Percentiles rank a stretch among this genome's conserved stretches.
phyloP scores from a whole-genome alignment of 805 yeast species.

The Lipomyces anomalus region DNA sequence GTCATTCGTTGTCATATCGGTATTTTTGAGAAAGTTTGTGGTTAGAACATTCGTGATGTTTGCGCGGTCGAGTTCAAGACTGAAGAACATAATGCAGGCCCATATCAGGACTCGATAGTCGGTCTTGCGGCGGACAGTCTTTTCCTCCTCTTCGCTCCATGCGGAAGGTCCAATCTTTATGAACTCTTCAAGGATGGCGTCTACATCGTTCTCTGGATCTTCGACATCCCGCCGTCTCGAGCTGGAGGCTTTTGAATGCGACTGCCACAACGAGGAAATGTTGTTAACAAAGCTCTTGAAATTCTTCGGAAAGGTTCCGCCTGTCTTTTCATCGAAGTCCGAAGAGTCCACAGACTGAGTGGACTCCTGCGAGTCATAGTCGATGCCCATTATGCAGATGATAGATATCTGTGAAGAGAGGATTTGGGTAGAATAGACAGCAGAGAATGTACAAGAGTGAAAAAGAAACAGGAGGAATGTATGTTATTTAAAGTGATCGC shows the following conservation, averaged over 20 bases:
- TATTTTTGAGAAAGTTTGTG: slow-evolving; percentile 47
- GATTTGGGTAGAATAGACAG: too few species aligned
- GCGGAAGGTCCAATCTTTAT: slow-evolving; percentile 2
- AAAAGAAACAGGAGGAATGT: too few species aligned
- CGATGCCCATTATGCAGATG: not conserved
- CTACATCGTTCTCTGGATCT: not conserved
- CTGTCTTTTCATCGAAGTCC: too few species aligned
- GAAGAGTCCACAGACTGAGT: too few species aligned
- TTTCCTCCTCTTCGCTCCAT: slow-evolving; percentile 52
- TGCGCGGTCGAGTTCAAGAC: slow-evolving; percentile 51
- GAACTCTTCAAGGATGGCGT: not conserved
- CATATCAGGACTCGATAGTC: slow-evolving; percentile 50
- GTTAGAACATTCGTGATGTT: slow-evolving; percentile 51
- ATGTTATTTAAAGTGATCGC: too few species aligned
- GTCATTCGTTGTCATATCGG: slow-evolving; percentile 48
- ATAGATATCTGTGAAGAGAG: too few species aligned
- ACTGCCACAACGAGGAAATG: not conserved
- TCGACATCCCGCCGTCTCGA: not conserved
- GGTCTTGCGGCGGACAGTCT: slow-evolving; percentile 42
- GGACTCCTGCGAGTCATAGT: too few species aligned
- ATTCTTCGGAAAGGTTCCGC: not conserved
- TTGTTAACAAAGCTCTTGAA: not conserved
- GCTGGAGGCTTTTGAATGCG: not conserved
- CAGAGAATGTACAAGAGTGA: too few species aligned
- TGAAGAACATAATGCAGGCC: slow-evolving; percentile 53